Conservation (phyloP, 1,284 basidiomycete genomes). For the Trametes versicolor region DNA sequence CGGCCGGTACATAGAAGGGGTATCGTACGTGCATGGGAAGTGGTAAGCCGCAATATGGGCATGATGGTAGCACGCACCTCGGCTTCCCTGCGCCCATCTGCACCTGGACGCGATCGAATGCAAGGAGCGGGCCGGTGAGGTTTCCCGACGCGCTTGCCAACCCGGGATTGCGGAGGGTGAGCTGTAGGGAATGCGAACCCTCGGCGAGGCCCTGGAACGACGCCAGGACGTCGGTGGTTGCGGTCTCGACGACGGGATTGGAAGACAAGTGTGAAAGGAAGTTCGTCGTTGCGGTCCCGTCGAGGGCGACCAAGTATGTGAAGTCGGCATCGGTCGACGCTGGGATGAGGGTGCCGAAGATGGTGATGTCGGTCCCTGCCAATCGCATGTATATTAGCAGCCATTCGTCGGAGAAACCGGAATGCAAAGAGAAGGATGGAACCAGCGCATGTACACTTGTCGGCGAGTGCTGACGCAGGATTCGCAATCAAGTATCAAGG, state of each 20-base stretch:
- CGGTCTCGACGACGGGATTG: slow-evolving; percentile 33
- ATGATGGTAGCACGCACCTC: slow-evolving; percentile 23
- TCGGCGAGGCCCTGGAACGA: slow-evolving; percentile 43
- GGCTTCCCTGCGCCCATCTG: slow-evolving; percentile 21
- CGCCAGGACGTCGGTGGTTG: slow-evolving; percentile 41
- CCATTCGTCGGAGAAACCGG: background rate
- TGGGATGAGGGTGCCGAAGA: slow-evolving; percentile 40
- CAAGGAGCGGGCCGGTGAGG: slow-evolving; percentile 32
- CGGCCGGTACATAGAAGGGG: slow-evolving; percentile 1
- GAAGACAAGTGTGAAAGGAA: slow-evolving; percentile 36
- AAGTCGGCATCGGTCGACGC: slow-evolving; percentile 29
- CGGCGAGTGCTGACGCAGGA: slow-evolving; percentile 13
- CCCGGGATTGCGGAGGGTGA: slow-evolving; percentile 42
- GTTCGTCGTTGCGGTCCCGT: slow-evolving; percentile 43
- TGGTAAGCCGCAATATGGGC: background rate
- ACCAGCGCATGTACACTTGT: slow-evolving; percentile 12
- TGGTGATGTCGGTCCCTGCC: slow-evolving; percentile 44
- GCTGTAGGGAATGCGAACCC: slow-evolving; percentile 40
- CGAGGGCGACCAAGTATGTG: slow-evolving; percentile 41
- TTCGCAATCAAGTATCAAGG: slow-evolving; percentile 32
- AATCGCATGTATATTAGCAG: slow-evolving; percentile 2
- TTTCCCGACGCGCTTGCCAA: slow-evolving; percentile 14
- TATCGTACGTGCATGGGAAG: background rate
- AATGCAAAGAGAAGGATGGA: slow-evolving; percentile 1
- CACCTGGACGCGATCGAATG: slow-evolving; percentile 42